phyloP scores from a whole-genome alignment of 495 filamentous ascomycete species.

The Poronia punctata region DNA sequence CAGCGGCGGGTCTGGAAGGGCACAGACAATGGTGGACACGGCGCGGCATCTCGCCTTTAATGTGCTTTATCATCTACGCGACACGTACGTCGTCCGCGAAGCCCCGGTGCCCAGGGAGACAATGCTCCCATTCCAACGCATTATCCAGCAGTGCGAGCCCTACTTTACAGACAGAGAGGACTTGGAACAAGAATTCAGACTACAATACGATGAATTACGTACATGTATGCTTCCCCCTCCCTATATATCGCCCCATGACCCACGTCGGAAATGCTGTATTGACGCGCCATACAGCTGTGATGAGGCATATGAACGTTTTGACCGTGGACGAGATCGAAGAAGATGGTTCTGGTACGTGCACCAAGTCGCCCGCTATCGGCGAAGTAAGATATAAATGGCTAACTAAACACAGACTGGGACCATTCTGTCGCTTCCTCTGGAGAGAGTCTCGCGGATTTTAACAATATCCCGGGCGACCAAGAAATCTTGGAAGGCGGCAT shows the following conservation, averaged over 20 bases:
- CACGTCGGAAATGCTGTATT: background rate
- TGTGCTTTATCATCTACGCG: conserved; percentile 42
- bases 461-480: conserved; percentile 26
- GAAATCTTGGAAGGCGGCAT: conserved; percentile 21
- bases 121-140: conserved; percentile 31
- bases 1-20: conserved; percentile 16
- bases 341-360: conserved; percentile 48
- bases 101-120: conserved; percentile 35
- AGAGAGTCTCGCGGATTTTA: conserved; percentile 30
- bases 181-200: conserved; percentile 25
- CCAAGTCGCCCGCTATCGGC: conserved; percentile 33
- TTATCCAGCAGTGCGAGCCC: conserved; percentile 34
- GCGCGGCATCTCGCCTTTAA: conserved; percentile 34
- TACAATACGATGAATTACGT: conserved; percentile 31
- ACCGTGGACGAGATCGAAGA: conserved; percentile 48
- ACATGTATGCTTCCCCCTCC: conserved; percentile 29
- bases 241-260: background rate
- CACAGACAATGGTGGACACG: conserved; percentile 21
- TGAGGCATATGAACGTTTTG: conserved; percentile 32
- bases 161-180: conserved; percentile 35
- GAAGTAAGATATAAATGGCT: conserved; percentile 35
- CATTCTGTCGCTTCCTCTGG: conserved; percentile 37
- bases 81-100: conserved; percentile 34
- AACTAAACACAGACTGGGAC: conserved; percentile 37
- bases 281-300: conserved; percentile 28